Conservation (phyloP, 2,329 filamentous ascomycete species). For the Ascochyta rabiei region DNA sequence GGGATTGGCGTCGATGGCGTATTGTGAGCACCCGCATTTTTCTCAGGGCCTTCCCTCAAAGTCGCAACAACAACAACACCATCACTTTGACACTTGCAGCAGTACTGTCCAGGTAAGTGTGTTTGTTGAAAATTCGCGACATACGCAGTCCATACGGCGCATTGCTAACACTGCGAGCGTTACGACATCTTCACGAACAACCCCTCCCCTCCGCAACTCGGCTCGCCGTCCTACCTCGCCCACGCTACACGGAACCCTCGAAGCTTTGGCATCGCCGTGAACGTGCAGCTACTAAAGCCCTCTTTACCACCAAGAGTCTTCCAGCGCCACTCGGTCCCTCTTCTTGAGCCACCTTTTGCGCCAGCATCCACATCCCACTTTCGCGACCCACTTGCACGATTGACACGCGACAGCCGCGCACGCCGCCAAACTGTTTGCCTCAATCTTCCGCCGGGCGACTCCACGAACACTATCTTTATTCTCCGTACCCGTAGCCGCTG, state of each 20-base stretch:
- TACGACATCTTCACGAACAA: constrained; percentile 1
- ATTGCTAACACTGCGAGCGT: not conserved
- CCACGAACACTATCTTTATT: constrained; percentile 73
- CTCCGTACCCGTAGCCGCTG: constrained; percentile 74
- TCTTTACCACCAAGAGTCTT: not conserved
- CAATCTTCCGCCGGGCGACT: constrained; percentile 71
- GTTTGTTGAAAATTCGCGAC: not conserved
- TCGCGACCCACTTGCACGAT: constrained; percentile 22
- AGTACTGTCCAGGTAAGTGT: constrained; percentile 10
- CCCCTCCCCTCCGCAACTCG: constrained; percentile 18
- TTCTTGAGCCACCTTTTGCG: constrained; percentile 19
- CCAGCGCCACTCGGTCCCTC: constrained; percentile 14
- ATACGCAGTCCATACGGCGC: not conserved
- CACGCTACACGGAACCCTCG: constrained; percentile 18
- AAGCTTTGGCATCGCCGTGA: constrained; percentile 28
- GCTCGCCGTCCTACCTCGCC: constrained; percentile 10
- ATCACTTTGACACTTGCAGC: constrained; percentile 13
- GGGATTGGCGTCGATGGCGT: constrained; percentile 30
- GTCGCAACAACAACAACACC: constrained; percentile 19
- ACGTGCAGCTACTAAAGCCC: constrained; percentile 2
- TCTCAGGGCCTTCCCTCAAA: constrained; percentile 12
- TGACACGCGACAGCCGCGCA: constrained; percentile 34
- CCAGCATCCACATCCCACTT: constrained; percentile 20
- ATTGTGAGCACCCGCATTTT: constrained; percentile 19
- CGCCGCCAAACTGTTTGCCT: constrained; percentile 91